Percentiles rank a stretch among this genome's conserved stretches.
Conservation (phyloP, 2,329 filamentous ascomycete species). For the Claviceps fusiformis region DNA sequence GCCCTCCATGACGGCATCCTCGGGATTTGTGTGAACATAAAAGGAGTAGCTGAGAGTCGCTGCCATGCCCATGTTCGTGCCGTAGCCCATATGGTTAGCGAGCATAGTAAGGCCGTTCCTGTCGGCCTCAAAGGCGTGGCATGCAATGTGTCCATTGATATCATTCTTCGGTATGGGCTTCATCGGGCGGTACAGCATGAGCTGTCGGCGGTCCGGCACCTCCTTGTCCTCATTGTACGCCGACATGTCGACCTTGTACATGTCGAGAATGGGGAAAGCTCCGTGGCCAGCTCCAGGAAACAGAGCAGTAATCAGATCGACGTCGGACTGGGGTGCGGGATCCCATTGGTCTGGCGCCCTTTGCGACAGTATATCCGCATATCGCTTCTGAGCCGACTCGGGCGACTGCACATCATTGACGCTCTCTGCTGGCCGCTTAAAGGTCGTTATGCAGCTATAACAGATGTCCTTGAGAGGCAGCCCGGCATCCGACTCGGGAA, state of each 20-base stretch:
- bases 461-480: too few relatives aligned
- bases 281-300: too few relatives aligned
- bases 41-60: constrained; percentile 38
- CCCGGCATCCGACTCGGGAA: too few relatives aligned
- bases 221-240: constrained; percentile 28
- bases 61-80: constrained; percentile 25
- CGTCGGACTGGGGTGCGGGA: too few relatives aligned
- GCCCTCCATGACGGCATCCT: constrained; percentile 32
- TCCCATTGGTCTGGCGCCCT: too few relatives aligned
- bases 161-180: constrained; percentile 26
- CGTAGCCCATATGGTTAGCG: constrained; percentile 34
- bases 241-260: constrained; percentile 41
- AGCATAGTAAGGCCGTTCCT: constrained; percentile 41
- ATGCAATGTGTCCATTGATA: constrained; percentile 31
- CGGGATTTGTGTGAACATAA: constrained; percentile 36
- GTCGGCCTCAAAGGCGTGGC: constrained; percentile 38
- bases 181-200: constrained; percentile 35
- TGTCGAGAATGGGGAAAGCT: constrained; percentile 17
- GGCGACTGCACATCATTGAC: too few relatives aligned
- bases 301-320: too few relatives aligned
- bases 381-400: too few relatives aligned
- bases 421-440: too few relatives aligned
- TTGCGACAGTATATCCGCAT: too few relatives aligned
- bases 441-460: too few relatives aligned
- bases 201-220: constrained; percentile 31